Evolutionary conservation across 768 basidiomycete species (phyloP).

Genomic region (Leccinum incarnatum): DNA sequence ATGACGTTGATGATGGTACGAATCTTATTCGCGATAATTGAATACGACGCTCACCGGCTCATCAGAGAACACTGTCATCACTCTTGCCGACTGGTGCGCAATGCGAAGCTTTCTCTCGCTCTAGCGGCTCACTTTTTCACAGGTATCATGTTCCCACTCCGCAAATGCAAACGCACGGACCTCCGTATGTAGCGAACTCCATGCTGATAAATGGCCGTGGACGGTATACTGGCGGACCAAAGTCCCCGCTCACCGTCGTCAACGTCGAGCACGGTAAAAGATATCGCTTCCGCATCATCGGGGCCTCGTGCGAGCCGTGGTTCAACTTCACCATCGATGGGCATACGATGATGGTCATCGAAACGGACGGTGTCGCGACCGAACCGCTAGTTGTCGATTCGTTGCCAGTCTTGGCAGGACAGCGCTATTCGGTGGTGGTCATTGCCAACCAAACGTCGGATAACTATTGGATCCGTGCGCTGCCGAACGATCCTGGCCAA

Average conservation of each 20-base stretch:
- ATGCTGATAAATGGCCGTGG: slow-evolving; percentile 41
- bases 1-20: slow-evolving; percentile 44
- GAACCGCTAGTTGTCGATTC: slow-evolving; percentile 38
- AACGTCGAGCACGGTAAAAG: slow-evolving; percentile 32
- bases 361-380: slow-evolving; percentile 41
- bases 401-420: slow-evolving; percentile 36
- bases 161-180: slow-evolving; percentile 3
- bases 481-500: slow-evolving; percentile 20
- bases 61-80: slow-evolving; percentile 41
- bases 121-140: slow-evolving; percentile 28
- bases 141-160: slow-evolving; percentile 19
- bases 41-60: background rate
- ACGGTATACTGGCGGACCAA: slow-evolving; percentile 27
- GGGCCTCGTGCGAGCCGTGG: slow-evolving; percentile 34
- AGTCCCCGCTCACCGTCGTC: slow-evolving; percentile 31
- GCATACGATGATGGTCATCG: slow-evolving; percentile 35
- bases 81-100: slow-evolving; percentile 32
- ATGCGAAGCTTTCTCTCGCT: slow-evolving; percentile 1
- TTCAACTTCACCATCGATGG: slow-evolving; percentile 28
- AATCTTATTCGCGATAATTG: background rate
- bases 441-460: slow-evolving; percentile 36
- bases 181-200: slow-evolving; percentile 20
- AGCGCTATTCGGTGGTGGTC: slow-evolving; percentile 48
- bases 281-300: slow-evolving; percentile 40
- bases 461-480: slow-evolving; percentile 40